Percentiles rank a stretch among this genome's conserved stretches.
Evolutionary conservation across 2,329 filamentous ascomycete species (phyloP).

Genomic region (Epichloe coenophiala): DNA sequence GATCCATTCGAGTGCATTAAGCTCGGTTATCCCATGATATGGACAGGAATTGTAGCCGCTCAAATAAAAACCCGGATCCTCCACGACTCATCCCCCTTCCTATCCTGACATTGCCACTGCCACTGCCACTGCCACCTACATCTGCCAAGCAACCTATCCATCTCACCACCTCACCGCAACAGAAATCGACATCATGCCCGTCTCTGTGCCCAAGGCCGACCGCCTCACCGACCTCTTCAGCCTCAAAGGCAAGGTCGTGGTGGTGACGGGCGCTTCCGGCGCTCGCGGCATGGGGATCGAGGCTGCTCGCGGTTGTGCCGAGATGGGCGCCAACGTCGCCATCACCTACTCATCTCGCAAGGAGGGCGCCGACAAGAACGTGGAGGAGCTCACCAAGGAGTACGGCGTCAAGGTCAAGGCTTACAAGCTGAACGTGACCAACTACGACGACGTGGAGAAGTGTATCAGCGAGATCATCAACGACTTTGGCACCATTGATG

Average conservation of each 20-base stretch:
- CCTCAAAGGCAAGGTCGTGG: slow-evolving; percentile 58
- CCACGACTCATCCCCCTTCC: no score
- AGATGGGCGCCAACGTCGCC: slow-evolving; percentile 57
- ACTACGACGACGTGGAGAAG: slow-evolving; percentile 36
- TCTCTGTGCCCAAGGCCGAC: slow-evolving; percentile 40
- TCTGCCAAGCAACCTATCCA: neutral
- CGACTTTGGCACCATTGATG: slow-evolving; percentile 63
- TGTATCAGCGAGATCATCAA: slow-evolving; percentile 49
- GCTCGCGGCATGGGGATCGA: slow-evolving; percentile 59
- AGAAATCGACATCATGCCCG: slow-evolving; percentile 32
- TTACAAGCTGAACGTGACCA: slow-evolving; percentile 45
- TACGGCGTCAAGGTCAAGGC: slow-evolving; percentile 56
- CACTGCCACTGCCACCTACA: neutral
- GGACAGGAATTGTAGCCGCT: no score
- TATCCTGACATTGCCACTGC: no score
- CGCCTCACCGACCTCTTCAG: slow-evolving; percentile 55
- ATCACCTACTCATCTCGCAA: slow-evolving; percentile 62
- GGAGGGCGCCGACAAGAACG: slow-evolving; percentile 52
- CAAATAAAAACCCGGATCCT: no score
- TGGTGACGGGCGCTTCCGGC: slow-evolving; percentile 56
- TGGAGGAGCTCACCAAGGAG: slow-evolving; percentile 47
- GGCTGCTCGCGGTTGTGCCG: slow-evolving; percentile 55
- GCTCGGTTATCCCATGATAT: neutral
- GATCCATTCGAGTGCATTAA: neutral
- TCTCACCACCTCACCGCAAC: neutral